Conservation (phyloP, 257 asterid genomes). For the Petunia axillaris region DNA sequence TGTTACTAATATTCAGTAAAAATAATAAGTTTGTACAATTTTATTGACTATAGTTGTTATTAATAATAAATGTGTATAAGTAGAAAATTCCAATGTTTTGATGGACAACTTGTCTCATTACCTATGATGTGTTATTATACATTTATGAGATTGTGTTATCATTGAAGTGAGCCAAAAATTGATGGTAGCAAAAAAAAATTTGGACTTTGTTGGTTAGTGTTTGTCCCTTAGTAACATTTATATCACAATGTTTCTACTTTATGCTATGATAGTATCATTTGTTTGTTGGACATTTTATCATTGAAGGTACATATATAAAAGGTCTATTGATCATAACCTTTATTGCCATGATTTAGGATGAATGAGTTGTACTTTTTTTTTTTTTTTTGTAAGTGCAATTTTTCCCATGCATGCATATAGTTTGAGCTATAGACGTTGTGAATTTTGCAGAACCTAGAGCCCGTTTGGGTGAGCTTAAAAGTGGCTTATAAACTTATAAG, state of each 20-base stretch:
- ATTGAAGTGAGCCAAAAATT: conserved; percentile 1
- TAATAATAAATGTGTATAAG: background rate
- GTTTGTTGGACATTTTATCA: background rate
- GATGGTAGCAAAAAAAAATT: no score
- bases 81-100: background rate
- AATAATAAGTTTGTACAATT: background rate
- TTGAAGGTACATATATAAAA: background rate
- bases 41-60: background rate
- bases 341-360: no score
- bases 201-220: background rate
- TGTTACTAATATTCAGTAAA: conserved; percentile 9
- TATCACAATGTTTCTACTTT: background rate
- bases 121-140: background rate
- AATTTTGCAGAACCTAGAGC: no score
- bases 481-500: no score
- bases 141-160: background rate
- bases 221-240: background rate
- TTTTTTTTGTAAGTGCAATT: no score
- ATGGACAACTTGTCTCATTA: background rate
- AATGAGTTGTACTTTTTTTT: no score
- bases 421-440: no score
- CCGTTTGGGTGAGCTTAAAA: no score
- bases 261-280: background rate
- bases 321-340: background rate
- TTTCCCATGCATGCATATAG: no score